Evolutionary conservation across 2,329 filamentous ascomycete genomes (phyloP).

Genomic region (Diaporthe australafricana): DNA sequence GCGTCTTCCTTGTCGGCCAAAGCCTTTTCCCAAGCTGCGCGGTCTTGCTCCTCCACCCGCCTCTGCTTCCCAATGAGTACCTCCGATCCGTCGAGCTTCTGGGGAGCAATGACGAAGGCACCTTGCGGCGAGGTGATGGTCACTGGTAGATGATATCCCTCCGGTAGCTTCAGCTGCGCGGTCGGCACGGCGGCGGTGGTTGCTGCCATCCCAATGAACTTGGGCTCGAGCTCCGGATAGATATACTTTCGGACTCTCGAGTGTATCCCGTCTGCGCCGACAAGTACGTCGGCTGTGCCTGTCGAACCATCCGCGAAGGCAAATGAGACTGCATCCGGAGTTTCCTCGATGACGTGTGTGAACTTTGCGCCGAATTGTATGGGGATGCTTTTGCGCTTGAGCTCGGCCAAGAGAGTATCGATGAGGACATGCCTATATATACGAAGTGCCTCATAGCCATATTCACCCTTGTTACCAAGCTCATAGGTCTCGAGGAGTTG

Average conservation of each 20-base stretch:
- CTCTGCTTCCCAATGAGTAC: conserved; percentile 60
- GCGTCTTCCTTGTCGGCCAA: conserved; percentile 51
- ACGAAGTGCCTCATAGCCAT: conserved; percentile 65
- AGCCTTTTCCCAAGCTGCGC: conserved; percentile 55
- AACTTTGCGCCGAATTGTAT: conserved; percentile 63
- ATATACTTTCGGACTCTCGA: conserved; percentile 65
- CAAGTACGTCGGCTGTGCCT: conserved; percentile 55
- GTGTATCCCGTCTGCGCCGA: conserved; percentile 72
- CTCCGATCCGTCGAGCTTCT: conserved; percentile 60
- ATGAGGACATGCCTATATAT: conserved; percentile 66
- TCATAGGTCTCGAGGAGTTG: conserved; percentile 55
- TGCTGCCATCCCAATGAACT: conserved; percentile 60
- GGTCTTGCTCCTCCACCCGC: conserved; percentile 50
- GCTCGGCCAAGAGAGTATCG: conserved; percentile 55
- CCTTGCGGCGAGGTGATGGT: conserved; percentile 57
- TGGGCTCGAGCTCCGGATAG: conserved; percentile 58
- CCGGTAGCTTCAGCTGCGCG: conserved; percentile 49
- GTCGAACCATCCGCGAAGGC: conserved; percentile 59
- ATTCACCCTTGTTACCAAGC: conserved; percentile 59
- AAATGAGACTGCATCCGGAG: conserved; percentile 54
- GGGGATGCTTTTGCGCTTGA: conserved; percentile 53
- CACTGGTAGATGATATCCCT: conserved; percentile 53
- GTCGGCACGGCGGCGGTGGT: conserved; percentile 48
- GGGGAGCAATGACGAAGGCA: conserved; percentile 63
- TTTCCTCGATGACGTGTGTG: conserved; percentile 54